Conservation (phyloP, 192 early-diverging fungal genomes). For the Coemansia sp. region DNA sequence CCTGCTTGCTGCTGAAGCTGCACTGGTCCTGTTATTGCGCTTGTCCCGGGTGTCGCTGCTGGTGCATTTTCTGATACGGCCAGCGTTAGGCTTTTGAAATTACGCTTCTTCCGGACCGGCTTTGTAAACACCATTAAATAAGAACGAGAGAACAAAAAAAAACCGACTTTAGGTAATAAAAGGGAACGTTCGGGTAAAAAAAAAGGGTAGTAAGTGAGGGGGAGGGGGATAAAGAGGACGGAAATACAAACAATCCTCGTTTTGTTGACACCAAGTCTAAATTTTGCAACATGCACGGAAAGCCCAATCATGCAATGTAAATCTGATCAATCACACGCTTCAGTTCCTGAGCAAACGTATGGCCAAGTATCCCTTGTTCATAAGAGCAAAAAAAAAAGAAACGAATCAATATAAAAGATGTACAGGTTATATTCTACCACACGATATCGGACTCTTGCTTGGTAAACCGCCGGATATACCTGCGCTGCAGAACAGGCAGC, state of each 20-base stretch:
- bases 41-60: conserved; percentile 11
- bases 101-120: conserved; percentile 53
- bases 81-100: conserved; percentile 52
- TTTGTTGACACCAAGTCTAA: too few species aligned
- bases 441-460: neutral
- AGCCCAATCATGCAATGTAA: too few species aligned
- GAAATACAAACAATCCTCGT: too few species aligned
- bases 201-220: too few species aligned
- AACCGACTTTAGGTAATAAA: too few species aligned
- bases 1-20: conserved; percentile 8
- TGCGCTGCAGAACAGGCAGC: conserved; percentile 29
- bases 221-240: too few species aligned
- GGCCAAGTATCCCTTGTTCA: too few species aligned
- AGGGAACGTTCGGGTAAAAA: too few species aligned
- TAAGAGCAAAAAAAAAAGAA: neutral
- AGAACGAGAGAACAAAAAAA: too few species aligned
- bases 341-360: too few species aligned
- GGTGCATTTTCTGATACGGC: conserved; percentile 22
- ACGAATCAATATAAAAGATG: neutral
- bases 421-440: neutral
- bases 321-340: neutral
- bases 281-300: too few species aligned
- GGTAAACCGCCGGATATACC: neutral
- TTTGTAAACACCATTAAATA: conserved; percentile 38
- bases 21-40: conserved; percentile 7